Percentiles rank a stretch among this genome's conserved stretches.
These are phyloP conservation scores for Drosera capensis DNA, from an alignment of 148 eudicot genomes.

Conservation along the genomic window DNA sequence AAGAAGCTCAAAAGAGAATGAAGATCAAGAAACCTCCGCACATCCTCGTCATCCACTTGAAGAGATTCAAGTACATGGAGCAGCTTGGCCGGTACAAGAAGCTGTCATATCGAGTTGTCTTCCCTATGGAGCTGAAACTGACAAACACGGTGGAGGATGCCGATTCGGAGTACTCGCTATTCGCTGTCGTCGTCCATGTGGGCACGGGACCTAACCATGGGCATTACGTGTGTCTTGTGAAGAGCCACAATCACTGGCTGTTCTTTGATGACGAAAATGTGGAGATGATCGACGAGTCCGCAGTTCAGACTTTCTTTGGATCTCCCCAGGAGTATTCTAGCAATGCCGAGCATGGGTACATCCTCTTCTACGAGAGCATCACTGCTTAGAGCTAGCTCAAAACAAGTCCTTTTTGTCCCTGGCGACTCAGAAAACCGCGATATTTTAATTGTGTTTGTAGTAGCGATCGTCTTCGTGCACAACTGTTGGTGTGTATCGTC, in stretches of 20 bases:
- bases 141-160: slow-evolving; percentile 59
- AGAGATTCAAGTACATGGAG: slow-evolving; percentile 78
- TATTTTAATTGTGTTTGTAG: no score
- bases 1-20: slow-evolving; percentile 91
- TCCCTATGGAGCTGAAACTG: slow-evolving; percentile 65
- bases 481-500: no score
- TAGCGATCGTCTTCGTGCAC: no score
- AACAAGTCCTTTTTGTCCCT: no score
- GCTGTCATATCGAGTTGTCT: slow-evolving; percentile 70
- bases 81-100: slow-evolving; percentile 65
- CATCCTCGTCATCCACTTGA: slow-evolving; percentile 66
- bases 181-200: slow-evolving; percentile 70
- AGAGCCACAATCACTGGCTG: slow-evolving; percentile 80
- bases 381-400: background rate
- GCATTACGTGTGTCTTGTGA: slow-evolving; percentile 72
- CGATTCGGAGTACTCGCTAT: slow-evolving; percentile 61
- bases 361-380: background rate
- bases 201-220: slow-evolving; percentile 84
- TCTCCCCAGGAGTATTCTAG: background rate
- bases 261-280: slow-evolving; percentile 78
- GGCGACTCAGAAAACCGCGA: no score
- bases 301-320: slow-evolving; percentile 19
- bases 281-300: slow-evolving; percentile 71
- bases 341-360: background rate
- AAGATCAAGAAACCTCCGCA: slow-evolving; percentile 81